Evolutionary conservation across 176 grass and related monocot species (phyloP), one percentile per base, ranked within the genome.

Genomic region (Rhynchospora pubera): DNA sequence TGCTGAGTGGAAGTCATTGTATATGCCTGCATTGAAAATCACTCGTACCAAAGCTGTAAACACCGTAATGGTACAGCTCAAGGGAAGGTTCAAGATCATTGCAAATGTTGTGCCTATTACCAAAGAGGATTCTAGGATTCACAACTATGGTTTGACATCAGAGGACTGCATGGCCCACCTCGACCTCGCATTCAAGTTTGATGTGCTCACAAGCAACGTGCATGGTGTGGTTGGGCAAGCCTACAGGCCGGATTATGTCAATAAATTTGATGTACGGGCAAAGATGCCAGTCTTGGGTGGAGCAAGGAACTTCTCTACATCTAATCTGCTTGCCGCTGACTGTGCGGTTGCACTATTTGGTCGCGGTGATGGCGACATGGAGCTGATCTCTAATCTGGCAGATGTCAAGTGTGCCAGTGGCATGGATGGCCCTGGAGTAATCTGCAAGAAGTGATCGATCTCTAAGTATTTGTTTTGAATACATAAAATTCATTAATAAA

Each of bases 231-330:
- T 81, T 9, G 79, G 79, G 4, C 79, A 81, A 50, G 65, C 79
- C 18, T 81, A 81, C 22, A 65, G 56, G 55, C 79, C 23, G 14
- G 79, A 65, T 4, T 81, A 81, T 15, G 39, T 62, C 2, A 81
- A 65, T 47, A 81, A 55, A 48, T 60, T 81, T 21, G 61, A 81
- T 16, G 61, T 81, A 7, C 39, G 24, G 2, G 52, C 57, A 2
- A 65, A 60, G 24, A 81, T 81, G 79, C 79, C 79, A n/a, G 79
- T 81, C 19, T 26, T 81, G 52, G 79, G 79, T 0, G 79, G 79
- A 18, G 55, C 26, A n/a, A 65, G 18, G 2, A 81, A 62, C 5
- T 81, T 62, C 55, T 81, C 55, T 60, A 58, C 79, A 28, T 65
- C 79, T 13, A 9, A 39, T 81, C 51, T 81, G 26, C 65, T 81